A percentile compares a stretch with the other conserved stretches of the same genome.
Conservation (phyloP, 2,329 filamentous ascomycete genomes). For the Apiospora hydei region DNA sequence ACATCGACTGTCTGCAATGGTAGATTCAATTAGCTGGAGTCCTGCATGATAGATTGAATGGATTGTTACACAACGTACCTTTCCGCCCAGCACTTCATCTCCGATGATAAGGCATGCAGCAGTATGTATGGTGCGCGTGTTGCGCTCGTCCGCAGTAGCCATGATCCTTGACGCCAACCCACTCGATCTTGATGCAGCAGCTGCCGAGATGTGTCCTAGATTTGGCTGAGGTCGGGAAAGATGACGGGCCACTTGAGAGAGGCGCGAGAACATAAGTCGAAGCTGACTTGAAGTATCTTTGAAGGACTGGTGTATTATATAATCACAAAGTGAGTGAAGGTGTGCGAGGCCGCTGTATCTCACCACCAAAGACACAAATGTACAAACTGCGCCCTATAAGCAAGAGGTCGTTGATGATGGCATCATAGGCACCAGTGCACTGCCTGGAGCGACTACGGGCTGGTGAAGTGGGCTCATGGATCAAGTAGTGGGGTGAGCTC, state of each 20-base stretch:
- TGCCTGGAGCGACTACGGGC: background rate
- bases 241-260: slow-evolving; percentile 78
- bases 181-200: slow-evolving; percentile 40
- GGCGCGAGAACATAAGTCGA: slow-evolving; percentile 73
- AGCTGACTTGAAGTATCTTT: background rate
- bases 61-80: slow-evolving; percentile 62
- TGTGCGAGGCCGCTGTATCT: background rate
- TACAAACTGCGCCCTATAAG: background rate
- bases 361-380: background rate
- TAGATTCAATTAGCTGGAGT: background rate
- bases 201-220: slow-evolving; percentile 56
- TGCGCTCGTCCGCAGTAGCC: slow-evolving; percentile 61
- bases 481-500: slow-evolving; percentile 6
- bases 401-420: slow-evolving; percentile 10
- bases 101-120: slow-evolving; percentile 94
- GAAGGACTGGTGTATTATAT: background rate
- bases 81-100: slow-evolving; percentile 95
- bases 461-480: slow-evolving; percentile 3
- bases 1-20: slow-evolving; percentile 41
- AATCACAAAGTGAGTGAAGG: background rate
- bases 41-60: background rate
- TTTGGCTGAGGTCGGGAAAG: slow-evolving; percentile 69
- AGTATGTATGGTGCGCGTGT: slow-evolving; percentile 78
- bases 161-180: slow-evolving; percentile 47
- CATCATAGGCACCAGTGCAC: background rate